Percentiles rank a stretch among this genome's conserved stretches.
Evolutionary conservation across 2,329 filamentous ascomycete species (phyloP).

Genomic region (Nemania sp.): DNA sequence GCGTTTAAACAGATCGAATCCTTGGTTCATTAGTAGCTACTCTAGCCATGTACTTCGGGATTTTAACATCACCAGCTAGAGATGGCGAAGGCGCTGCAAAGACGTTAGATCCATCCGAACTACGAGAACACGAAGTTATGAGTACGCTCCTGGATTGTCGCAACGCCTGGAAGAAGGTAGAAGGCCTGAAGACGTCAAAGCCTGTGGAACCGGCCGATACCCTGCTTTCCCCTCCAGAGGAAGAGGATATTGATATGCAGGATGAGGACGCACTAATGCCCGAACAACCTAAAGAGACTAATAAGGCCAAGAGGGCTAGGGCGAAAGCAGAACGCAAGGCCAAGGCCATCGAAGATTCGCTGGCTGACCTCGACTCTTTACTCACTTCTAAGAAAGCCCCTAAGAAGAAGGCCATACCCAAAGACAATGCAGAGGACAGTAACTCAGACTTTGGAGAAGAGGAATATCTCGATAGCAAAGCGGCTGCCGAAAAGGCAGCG

Average conservation of each 20-base stretch:
- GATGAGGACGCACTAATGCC: slow-evolving; percentile 50
- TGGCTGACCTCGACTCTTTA: slow-evolving; percentile 77
- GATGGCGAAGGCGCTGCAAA: slow-evolving; percentile 65
- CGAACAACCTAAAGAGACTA: slow-evolving; percentile 42
- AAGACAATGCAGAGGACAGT: slow-evolving; percentile 58
- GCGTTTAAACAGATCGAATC: slow-evolving; percentile 65
- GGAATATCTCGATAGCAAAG: slow-evolving; percentile 78
- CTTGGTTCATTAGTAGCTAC: slow-evolving; percentile 87
- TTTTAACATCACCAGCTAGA: slow-evolving; percentile 83
- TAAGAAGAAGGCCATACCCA: slow-evolving; percentile 57
- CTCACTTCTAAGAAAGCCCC: slow-evolving; percentile 60
- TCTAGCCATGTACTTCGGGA: slow-evolving; percentile 92
- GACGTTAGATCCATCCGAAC: slow-evolving; percentile 78
- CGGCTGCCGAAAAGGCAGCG: slow-evolving; percentile 86
- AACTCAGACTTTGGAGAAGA: slow-evolving; percentile 96
- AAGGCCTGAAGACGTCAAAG: slow-evolving; percentile 68
- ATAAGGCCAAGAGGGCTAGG: slow-evolving; percentile 53
- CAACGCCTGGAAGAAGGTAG: slow-evolving; percentile 81
- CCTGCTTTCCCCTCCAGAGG: slow-evolving; percentile 45
- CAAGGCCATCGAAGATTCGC: slow-evolving; percentile 74
- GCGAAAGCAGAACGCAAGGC: slow-evolving; percentile 56
- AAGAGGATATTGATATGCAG: slow-evolving; percentile 51
- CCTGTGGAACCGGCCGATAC: slow-evolving; percentile 38
- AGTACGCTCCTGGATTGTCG: slow-evolving; percentile 82
- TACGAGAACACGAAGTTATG: slow-evolving; percentile 94